Percentiles rank a stretch among this genome's conserved stretches.
Conservation (phyloP, 805 yeast species). For the Ogataea dorogensis region DNA sequence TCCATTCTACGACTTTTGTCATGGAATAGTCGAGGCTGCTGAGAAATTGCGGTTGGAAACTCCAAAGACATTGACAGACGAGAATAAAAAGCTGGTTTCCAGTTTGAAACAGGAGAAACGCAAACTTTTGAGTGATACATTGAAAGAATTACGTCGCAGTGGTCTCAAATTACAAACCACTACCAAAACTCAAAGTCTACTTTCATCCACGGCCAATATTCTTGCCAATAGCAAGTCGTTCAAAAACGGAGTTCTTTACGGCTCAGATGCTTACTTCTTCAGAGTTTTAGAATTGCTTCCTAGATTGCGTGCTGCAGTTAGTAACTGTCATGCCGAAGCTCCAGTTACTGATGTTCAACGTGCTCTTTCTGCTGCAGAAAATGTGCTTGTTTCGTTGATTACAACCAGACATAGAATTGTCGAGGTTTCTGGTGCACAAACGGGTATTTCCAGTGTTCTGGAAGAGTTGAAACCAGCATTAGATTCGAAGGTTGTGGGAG, state of each 20-base stretch:
- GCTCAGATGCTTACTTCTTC: constrained; percentile 56
- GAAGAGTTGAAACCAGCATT: constrained; percentile 1
- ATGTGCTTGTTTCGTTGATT: constrained; percentile 58
- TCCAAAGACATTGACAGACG: constrained; percentile 68
- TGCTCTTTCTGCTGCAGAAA: constrained; percentile 75
- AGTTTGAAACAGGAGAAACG: constrained; percentile 79
- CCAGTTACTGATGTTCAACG: constrained; percentile 72
- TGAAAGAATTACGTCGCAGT: constrained; percentile 69
- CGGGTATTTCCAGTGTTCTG: neutral
- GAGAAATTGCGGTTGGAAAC: constrained; percentile 71
- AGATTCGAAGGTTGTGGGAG: constrained; percentile 1
- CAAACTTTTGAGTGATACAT: constrained; percentile 70
- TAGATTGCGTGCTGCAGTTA: constrained; percentile 63
- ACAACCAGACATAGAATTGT: constrained; percentile 49
- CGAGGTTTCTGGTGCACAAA: constrained; percentile 24
- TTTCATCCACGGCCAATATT: constrained; percentile 61
- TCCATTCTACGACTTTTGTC: constrained; percentile 52
- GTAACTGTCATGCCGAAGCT: constrained; percentile 65
- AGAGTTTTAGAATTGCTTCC: constrained; percentile 79
- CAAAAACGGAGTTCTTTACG: constrained; percentile 36
- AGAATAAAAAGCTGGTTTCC: constrained; percentile 66
- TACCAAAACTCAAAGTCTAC: constrained; percentile 61
- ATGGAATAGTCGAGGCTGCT: constrained; percentile 53
- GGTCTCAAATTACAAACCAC: constrained; percentile 72
- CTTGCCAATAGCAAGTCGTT: constrained; percentile 55